Evolutionary conservation across 352 stramenopile species (phyloP).

Genomic region (Pythium sp.): DNA sequence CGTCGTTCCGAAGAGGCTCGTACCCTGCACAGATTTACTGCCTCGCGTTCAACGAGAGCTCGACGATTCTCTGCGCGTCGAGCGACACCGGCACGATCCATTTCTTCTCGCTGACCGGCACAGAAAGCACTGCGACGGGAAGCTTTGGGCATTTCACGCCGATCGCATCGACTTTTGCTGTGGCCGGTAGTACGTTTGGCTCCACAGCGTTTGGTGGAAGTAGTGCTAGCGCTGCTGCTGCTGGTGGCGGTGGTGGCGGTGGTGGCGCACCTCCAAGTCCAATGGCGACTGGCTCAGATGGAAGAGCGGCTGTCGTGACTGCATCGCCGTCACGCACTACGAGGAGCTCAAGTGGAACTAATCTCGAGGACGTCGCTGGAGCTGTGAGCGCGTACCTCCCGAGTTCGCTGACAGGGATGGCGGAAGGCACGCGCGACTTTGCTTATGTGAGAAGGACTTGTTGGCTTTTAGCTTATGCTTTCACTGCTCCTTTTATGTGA

Average conservation of each 20-base stretch:
- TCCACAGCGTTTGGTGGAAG: conserved; percentile 42
- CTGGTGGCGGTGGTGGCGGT: conserved; percentile 3
- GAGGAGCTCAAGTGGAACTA: conserved; percentile 38
- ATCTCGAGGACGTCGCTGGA: conserved; percentile 67
- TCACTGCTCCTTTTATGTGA: conserved; percentile 4
- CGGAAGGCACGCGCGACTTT: conserved; percentile 86
- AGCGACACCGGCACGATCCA: conserved; percentile 97
- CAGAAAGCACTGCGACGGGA: conserved; percentile 67
- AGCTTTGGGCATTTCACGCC: conserved; percentile 80
- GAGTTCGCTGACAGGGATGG: conserved; percentile 73
- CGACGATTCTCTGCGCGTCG: conserved; percentile 92
- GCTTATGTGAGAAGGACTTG: conserved; percentile 51
- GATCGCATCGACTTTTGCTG: conserved; percentile 70
- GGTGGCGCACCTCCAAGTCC: conserved; percentile 7
- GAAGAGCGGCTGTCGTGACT: conserved; percentile 3
- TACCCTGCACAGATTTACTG: conserved; percentile 96
- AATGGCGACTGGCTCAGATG: background rate
- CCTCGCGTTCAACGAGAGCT: conserved; percentile 94
- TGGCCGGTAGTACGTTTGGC: conserved; percentile 56
- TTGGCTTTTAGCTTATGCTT: background rate
- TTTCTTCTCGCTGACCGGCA: conserved; percentile 90
- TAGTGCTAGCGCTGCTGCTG: background rate
- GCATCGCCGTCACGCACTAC: conserved; percentile 19
- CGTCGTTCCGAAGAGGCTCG: conserved; percentile 94
- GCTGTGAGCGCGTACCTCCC: conserved; percentile 74